Conservation (phyloP, 441 rosid species). For the Codiaeum variegatum region DNA sequence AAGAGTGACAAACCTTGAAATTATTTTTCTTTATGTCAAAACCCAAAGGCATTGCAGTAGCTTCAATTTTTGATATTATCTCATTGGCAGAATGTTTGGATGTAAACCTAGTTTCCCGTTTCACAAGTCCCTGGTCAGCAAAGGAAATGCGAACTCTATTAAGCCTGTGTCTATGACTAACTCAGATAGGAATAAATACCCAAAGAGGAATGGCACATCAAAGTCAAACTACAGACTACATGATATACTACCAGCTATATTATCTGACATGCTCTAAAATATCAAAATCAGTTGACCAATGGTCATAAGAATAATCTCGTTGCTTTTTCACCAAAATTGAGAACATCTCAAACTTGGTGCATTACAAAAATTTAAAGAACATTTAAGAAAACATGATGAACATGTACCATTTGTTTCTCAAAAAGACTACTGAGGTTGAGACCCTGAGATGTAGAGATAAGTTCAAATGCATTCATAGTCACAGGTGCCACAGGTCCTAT, state of each 20-base stretch:
- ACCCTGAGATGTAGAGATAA: constrained; percentile 93
- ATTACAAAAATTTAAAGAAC: background rate
- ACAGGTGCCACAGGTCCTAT: constrained; percentile 50
- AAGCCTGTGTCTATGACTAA: constrained; percentile 8
- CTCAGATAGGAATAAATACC: constrained; percentile 1
- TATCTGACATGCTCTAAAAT: constrained; percentile 4
- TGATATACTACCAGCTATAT: background rate
- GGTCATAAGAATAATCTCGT: background rate
- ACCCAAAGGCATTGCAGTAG: constrained; percentile 84
- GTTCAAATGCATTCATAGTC: constrained; percentile 98
- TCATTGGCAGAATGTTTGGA: constrained; percentile 85
- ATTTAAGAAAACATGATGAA: background rate
- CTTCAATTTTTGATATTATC: constrained; percentile 89
- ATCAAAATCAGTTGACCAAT: background rate
- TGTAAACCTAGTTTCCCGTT: constrained; percentile 90
- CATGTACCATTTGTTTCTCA: constrained; percentile 89
- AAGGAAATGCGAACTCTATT: constrained; percentile 21
- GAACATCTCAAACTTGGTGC: background rate
- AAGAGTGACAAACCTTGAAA: constrained; percentile 55
- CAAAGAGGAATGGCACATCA: background rate
- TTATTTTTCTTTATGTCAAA: constrained; percentile 91
- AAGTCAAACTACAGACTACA: constrained; percentile 2
- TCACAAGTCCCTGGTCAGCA: constrained; percentile 73
- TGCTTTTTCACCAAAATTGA: background rate
- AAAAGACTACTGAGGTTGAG: constrained; percentile 88